Evolutionary conservation across 164 flowering plant species (phyloP), one percentile per base, ranked within the genome.

Genomic region (Vitis rotundifolia): DNA sequence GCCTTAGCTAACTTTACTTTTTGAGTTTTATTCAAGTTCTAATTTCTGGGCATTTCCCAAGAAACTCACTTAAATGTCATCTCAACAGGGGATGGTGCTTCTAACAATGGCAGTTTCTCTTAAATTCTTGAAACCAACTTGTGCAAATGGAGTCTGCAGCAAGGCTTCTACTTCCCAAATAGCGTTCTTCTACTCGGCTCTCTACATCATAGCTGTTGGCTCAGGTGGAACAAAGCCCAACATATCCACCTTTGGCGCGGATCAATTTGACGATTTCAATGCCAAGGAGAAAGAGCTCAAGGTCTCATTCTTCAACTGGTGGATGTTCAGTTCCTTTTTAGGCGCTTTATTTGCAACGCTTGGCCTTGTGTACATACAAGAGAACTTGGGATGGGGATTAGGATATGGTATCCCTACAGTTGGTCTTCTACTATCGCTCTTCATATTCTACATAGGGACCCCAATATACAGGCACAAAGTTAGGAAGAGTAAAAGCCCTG

Each of bases 191-290:
- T 94, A 91, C 80, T 31, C 83, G 16, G 66, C 96, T 11, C 91
- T 91, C 48, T 93, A 91, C 86, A 80, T 82, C 47, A 90, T 91
- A 65, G 98, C 97, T 57, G 37, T 93, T 9, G 97, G 94, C 0
- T 88, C 94, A 0, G 98, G 98, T 9, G 98, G 97, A 3, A 91
- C 97, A 19, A 93, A 91, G 73, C 96, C 98, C 37, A 90, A 88
- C 75, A 91, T 93, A 37, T 91, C 97, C 3, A 90, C 98, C 10
- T 89, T 91, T 71, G 98, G 98, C 2, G 98, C 98, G 0, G 97
- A 92, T 82, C 97, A 91, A 61, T 91, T 91, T 61, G 94, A 92
- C 66, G 93, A 90, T 53, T 86, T 81, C 63, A 68, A 89, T 60
- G 90, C 93, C 5, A 66, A 75, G 7, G 98, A 93, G 82, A 91